Conservation (phyloP, 176 grass and related monocot species). For the Sorghum bicolor region DNA sequence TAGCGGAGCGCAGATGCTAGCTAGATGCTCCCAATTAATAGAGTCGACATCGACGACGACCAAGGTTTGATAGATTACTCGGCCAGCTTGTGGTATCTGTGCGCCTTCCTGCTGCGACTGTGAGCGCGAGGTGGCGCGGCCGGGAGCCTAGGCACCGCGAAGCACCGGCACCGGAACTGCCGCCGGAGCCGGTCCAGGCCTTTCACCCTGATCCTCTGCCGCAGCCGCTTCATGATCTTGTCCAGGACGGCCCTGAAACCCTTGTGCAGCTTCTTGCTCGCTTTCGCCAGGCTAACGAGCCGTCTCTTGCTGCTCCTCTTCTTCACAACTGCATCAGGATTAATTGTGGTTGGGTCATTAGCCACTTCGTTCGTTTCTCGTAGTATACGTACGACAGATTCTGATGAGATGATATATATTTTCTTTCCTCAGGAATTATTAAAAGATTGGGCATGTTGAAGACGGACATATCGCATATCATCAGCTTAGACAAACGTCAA, state of each 20-base stretch:
- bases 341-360: not conserved
- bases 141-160: conserved; percentile 52
- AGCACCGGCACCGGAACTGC: conserved; percentile 46
- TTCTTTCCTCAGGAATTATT: not conserved
- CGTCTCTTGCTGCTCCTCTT: conserved; percentile 45
- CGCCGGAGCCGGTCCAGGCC: conserved; percentile 45
- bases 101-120: not conserved
- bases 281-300: conserved; percentile 41
- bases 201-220: conserved; percentile 53
- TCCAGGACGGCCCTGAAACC: conserved; percentile 46
- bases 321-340: conserved; percentile 4
- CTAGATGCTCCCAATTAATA: not conserved
- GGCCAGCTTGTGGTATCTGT: conserved; percentile 32
- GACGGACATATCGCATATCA: no score
- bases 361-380: not conserved
- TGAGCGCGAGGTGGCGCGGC: not conserved
- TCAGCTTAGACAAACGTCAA: no score
- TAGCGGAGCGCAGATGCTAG: not conserved
- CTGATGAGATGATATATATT: not conserved
- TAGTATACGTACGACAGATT: not conserved
- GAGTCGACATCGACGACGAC: not conserved
- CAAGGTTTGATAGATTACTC: not conserved
- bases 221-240: conserved; percentile 58
- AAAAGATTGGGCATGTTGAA: not conserved
- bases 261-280: conserved; percentile 42